Evolutionary conservation across 805 yeast species (phyloP), one percentile per base, ranked within the genome.

Genomic region (Candida hispaniensis): DNA sequence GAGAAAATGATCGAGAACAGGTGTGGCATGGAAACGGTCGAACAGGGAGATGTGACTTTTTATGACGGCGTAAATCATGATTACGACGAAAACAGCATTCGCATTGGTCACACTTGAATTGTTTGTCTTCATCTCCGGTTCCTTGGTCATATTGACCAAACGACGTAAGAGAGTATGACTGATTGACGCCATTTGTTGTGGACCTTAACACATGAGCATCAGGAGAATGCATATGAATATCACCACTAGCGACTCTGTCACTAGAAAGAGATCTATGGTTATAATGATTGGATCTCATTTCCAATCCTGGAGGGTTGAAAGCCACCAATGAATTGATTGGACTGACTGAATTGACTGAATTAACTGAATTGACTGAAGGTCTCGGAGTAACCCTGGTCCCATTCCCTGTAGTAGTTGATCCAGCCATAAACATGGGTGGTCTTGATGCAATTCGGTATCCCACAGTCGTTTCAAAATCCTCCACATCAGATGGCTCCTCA

Each of bases 61-160:
- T 26, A 17, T 34, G 38, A 10, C 38, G 25, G 5, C 30, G 18
- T 7, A 34, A 20, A 13, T 34, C 38, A 18, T 34, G 38, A 20
- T 34, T 34, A 11, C 38, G 30, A 5, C 38, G 17, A 26, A 34
- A 34, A 9, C 30, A 34, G 19, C 30, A 34, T 7, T 25, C 30
- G 30, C 38, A 34, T 30, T 34, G 30, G 30, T 26, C 38, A 14
- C 38, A 34, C 9, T 48, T 43, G 16, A 45, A 26, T 13, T 19
- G 16, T 5, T 43, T 41, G 22, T 18, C 18, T 9, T 16, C 29
- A 6, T 40, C 14, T 13, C 26, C 21, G n/a, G 34, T 17, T 11
- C 27, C 35, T 10, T 22, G 26, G 10, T 14, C 19, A 19, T 30
- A 28, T 7, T 25, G 22, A 11, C 21, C 21, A n/a, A n/a, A n/a